These are phyloP conservation scores for Mortierella sp. DNA, from an alignment of 371 early-diverging fungal genomes.

Conservation along the genomic window DNA sequence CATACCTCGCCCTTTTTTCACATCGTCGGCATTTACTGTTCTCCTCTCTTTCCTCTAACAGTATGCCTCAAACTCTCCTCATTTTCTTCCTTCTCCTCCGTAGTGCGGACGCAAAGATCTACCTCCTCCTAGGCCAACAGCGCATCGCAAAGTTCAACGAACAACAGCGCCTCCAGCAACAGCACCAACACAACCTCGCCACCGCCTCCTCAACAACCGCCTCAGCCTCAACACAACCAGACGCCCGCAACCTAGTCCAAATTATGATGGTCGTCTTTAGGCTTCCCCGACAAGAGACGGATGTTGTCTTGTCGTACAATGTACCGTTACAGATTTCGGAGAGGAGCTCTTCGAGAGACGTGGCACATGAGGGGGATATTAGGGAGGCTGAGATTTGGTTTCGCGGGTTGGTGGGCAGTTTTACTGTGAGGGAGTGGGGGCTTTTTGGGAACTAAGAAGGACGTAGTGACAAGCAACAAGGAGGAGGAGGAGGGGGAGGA, in stretches of 20 bases:
- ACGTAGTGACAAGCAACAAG: too few relatives aligned
- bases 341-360: constrained; percentile 57
- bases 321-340: constrained; percentile 66
- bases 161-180: constrained; percentile 31
- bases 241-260: constrained; percentile 72
- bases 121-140: constrained; percentile 71
- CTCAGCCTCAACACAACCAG: not conserved
- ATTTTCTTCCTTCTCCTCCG: not conserved
- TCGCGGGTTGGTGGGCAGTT: constrained; percentile 55
- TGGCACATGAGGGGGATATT: constrained; percentile 41
- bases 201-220: not conserved
- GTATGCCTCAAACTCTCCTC: not conserved
- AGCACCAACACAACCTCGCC: not conserved
- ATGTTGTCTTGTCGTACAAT: constrained; percentile 82
- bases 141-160: constrained; percentile 80
- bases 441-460: constrained; percentile 69
- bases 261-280: constrained; percentile 79
- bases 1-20: not conserved
- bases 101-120: constrained; percentile 50
- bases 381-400: constrained; percentile 66
- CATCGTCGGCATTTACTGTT: not conserved
- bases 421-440: constrained; percentile 70
- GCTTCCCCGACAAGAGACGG: constrained; percentile 73
- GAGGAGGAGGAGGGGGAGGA: not conserved
- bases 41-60: not conserved